Base-by-base conservation (phyloP, 768 basidiomycete species). In the Fomitopsis serialis region DNA sequence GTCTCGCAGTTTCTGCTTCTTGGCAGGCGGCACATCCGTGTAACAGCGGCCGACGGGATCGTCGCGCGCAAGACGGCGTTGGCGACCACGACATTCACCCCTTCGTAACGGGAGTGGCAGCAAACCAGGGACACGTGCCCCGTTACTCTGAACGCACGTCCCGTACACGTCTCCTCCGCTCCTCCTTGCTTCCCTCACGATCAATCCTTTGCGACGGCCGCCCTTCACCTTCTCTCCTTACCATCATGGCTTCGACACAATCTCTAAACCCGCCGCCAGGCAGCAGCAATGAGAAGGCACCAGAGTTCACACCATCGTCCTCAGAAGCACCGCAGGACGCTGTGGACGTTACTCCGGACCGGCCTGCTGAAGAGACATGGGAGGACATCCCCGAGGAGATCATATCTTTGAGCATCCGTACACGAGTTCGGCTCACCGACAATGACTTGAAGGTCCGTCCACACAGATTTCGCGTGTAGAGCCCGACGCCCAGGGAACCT, bases 331-430 rank as follows among this genome's bases (percentile, higher is more conserved):
- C 56, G 59, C 66, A 68, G 29, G 68, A 61, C 4, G 58, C 74
- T 42, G 91, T 92, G 89, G 89, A 91, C 66, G 84, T 81, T 2
- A 79, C 85, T 34, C 81, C 87, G 53, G 88, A 89, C 66, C 75
- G 75, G 34, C 78, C 82, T 0, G 71, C 76, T 6, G 87, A 86
- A 67, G 94, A 95, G 67, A 86, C 83, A 43, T 92, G 91, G 84
- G 86, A 84, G 22, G 95, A 98, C 69, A 88, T 98, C 50, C 93
- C 96, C 1, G 86, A 87, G 57, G 92, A 96, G 34, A 88, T 99
- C 60, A 71, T 85, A 69, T 73, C 78, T 29, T 74, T 93, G 43
- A 77, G 76, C 57, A 85, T 98, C 60, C 66, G 85, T 56, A 92
- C 92, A 52, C 81, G 95, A 70, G 89, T 85, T 71, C 78, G 96